Conservation (phyloP, 495 filamentous ascomycete genomes). For the Penicillium diatomitis region DNA sequence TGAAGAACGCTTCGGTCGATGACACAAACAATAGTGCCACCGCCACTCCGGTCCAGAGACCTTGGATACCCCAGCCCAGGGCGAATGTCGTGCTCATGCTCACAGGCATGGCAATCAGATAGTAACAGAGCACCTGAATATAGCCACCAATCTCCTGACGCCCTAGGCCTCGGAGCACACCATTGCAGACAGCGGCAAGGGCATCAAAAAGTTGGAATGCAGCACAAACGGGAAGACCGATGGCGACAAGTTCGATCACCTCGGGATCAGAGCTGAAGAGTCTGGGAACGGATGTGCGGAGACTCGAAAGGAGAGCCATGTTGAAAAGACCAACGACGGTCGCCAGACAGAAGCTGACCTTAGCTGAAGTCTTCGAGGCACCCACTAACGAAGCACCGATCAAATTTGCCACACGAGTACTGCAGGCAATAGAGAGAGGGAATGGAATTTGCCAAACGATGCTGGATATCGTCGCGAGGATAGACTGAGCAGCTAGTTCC, state of each 20-base stretch:
- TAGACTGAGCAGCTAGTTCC: slow-evolving; percentile 60
- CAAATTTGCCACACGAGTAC: slow-evolving; percentile 55
- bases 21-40: slow-evolving; percentile 58
- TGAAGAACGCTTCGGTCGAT: slow-evolving; percentile 55
- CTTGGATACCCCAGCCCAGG: slow-evolving; percentile 59
- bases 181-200: slow-evolving; percentile 67
- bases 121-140: slow-evolving; percentile 77
- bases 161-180: slow-evolving; percentile 74
- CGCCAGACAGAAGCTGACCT: slow-evolving; percentile 57
- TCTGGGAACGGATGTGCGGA: slow-evolving; percentile 59
- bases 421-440: slow-evolving; percentile 53
- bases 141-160: slow-evolving; percentile 84
- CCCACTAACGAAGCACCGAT: slow-evolving; percentile 62
- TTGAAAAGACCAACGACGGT: slow-evolving; percentile 69
- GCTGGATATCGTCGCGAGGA: slow-evolving; percentile 50
- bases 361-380: slow-evolving; percentile 61
- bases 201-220: slow-evolving; percentile 86
- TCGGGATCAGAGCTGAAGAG: slow-evolving; percentile 76
- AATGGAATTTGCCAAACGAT: slow-evolving; percentile 62
- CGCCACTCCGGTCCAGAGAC: slow-evolving; percentile 77
- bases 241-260: slow-evolving; percentile 65
- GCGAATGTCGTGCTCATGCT: slow-evolving; percentile 69
- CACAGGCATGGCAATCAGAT: slow-evolving; percentile 74
- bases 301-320: slow-evolving; percentile 50
- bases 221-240: slow-evolving; percentile 66